Percentiles rank a stretch among this genome's conserved stretches.
These are phyloP conservation scores for Sanghuangporus baumii DNA, from an alignment of 1,284 basidiomycete genomes.

Conservation along the genomic window DNA sequence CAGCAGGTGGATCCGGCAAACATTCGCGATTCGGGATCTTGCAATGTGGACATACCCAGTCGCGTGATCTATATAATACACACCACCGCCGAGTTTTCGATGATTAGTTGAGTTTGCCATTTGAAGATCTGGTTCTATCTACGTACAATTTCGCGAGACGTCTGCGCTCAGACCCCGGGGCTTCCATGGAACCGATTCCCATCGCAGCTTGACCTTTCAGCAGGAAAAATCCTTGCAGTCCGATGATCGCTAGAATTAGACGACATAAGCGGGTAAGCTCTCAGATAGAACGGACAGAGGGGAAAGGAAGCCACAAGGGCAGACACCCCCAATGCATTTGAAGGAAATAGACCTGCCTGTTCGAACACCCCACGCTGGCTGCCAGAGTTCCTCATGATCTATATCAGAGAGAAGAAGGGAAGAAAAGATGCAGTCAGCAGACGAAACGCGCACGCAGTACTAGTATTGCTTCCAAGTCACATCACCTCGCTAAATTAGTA, in stretches of 20 bases:
- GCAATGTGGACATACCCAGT: conserved; percentile 80
- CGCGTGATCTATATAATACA: conserved; percentile 53
- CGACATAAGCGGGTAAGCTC: background rate
- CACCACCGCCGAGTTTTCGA: background rate
- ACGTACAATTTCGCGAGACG: conserved; percentile 76
- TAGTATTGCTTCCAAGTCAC: conserved; percentile 1
- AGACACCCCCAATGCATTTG: background rate
- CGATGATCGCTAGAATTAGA: conserved; percentile 66
- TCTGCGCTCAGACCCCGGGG: conserved; percentile 71
- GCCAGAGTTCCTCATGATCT: conserved; percentile 91
- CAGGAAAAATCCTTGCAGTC: conserved; percentile 88
- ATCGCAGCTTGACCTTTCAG: conserved; percentile 85
- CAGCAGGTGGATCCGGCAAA: conserved; percentile 58
- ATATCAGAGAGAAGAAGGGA: conserved; percentile 11
- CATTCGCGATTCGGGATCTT: conserved; percentile 60
- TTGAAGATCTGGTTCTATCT: background rate
- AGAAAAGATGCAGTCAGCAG: background rate
- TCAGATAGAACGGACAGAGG: background rate
- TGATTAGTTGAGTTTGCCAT: background rate
- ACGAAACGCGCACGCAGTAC: background rate
- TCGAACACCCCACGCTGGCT: conserved; percentile 95
- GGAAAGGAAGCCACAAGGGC: background rate
- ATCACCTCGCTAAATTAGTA: background rate
- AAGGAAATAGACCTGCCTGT: conserved; percentile 52
- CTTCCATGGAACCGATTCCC: conserved; percentile 86